Evolutionary conservation across 805 yeast genomes (phyloP).

Genomic region (Starmerella stigmatis): DNA sequence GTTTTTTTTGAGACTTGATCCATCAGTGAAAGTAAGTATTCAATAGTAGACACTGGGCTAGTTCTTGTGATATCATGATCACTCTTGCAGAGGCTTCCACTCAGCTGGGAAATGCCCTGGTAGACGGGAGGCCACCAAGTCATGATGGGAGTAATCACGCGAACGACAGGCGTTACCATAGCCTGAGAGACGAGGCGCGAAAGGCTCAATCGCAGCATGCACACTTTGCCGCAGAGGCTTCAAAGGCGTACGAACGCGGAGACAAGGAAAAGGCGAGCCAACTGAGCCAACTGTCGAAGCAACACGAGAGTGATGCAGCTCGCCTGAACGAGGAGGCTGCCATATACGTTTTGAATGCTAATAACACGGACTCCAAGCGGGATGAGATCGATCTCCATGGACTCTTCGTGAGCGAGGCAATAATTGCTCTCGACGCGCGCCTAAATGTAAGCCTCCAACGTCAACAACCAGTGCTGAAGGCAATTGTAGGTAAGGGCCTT

Average conservation of each 20-base stretch:
- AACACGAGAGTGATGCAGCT: constrained; percentile 52
- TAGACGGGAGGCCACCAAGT: constrained; percentile 10
- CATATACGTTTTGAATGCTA: constrained; percentile 49
- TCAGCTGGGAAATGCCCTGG: constrained; percentile 10
- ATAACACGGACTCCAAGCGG: constrained; percentile 72
- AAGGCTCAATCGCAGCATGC: constrained; percentile 48
- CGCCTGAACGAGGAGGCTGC: constrained; percentile 71
- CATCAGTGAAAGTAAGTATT: too few relatives aligned
- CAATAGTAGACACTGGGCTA: too few relatives aligned
- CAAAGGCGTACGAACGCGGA: constrained; percentile 64
- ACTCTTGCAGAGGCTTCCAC: constrained; percentile 11
- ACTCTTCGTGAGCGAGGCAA: constrained; percentile 77
- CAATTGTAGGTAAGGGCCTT: constrained; percentile 87
- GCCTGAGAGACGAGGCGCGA: constrained; percentile 58
- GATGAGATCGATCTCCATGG: constrained; percentile 94
- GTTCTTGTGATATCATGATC: too few relatives aligned
- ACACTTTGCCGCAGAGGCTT: constrained; percentile 54
- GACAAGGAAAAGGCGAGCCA: constrained; percentile 63
- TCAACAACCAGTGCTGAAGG: constrained; percentile 33
- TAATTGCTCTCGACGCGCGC: constrained; percentile 60
- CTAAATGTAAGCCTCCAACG: constrained; percentile 39
- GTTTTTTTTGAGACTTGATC: too few relatives aligned
- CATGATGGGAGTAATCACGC: constrained; percentile 34
- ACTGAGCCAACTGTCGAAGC: constrained; percentile 58
- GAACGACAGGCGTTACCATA: constrained; percentile 40